phyloP scores from a whole-genome alignment of 345 rosid species.

The Eucalyptus decipiens region DNA sequence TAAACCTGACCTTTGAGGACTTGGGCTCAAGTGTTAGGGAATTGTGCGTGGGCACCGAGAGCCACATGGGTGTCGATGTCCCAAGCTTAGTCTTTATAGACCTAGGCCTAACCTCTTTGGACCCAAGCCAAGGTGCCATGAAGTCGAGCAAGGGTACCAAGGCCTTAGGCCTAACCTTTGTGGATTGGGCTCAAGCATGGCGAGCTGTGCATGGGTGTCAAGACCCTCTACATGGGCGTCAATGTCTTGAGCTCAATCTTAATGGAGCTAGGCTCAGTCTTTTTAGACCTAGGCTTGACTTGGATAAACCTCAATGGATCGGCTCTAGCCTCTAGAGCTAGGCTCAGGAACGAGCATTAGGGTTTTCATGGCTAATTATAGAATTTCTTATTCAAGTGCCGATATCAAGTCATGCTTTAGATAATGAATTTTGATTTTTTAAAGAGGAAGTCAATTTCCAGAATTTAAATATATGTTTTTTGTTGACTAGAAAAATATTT shows the following conservation, averaged over 20 bases:
- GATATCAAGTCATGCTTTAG: not conserved
- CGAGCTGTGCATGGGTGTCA: fast-evolving
- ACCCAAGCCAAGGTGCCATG: not conserved
- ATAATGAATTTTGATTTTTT: not conserved
- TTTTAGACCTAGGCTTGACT: not conserved
- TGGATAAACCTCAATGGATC: not conserved
- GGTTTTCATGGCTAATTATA: not conserved
- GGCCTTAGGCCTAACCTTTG: not conserved
- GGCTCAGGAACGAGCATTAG: not conserved
- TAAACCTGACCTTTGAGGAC: too few species aligned
- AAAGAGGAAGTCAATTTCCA: not conserved
- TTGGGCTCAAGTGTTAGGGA: too few species aligned
- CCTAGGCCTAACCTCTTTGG: not conserved
- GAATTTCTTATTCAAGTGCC: not conserved
- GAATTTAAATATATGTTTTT: too few species aligned
- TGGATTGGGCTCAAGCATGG: not conserved
- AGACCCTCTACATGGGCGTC: not conserved
- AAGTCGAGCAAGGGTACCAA: not conserved
- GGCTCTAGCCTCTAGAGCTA: not conserved
- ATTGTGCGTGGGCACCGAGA: too few species aligned
- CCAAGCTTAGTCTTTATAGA: too few species aligned
- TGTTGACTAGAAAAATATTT: not conserved
- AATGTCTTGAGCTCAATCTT: not conserved
- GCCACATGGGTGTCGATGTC: not conserved
- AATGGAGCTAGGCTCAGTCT: not conserved